phyloP scores from a whole-genome alignment of 441 rosid genomes.

The Gossypium lobatum region DNA sequence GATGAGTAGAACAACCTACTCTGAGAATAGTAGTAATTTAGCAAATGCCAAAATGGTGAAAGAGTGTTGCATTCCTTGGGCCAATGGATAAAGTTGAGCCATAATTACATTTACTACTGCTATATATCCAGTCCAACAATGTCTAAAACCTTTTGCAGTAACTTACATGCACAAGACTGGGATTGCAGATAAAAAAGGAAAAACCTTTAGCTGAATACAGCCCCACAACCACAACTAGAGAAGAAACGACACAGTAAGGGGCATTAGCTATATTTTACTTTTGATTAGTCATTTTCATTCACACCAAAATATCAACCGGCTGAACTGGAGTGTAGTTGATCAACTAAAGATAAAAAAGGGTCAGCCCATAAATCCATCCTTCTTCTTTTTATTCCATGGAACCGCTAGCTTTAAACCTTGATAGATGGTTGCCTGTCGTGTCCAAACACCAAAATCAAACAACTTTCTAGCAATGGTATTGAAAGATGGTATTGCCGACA shows the following conservation, averaged over 20 bases:
- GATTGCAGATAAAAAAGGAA: not conserved
- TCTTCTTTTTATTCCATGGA: slow-evolving; percentile 60
- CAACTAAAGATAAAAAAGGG: not conserved
- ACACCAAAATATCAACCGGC: not conserved
- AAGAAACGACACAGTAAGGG: not conserved
- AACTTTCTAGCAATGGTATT: not conserved
- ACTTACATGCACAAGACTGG: not conserved
- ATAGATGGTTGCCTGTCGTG: slow-evolving; percentile 48
- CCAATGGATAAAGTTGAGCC: too few species aligned
- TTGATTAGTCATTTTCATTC: slow-evolving; percentile 14
- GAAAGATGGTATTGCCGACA: not conserved
- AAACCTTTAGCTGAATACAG: not conserved
- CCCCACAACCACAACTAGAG: slow-evolving; percentile 3
- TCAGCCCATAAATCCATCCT: slow-evolving; percentile 32
- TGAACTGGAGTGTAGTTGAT: not conserved
- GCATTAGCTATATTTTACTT: not conserved
- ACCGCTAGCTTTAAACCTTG: slow-evolving; percentile 65
- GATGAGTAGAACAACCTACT: not conserved
- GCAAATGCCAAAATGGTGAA: not conserved
- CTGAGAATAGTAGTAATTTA: not conserved
- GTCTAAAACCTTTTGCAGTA: too few species aligned
- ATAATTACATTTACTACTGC: too few species aligned
- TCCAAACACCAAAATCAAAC: slow-evolving; percentile 7
- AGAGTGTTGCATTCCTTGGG: too few species aligned
- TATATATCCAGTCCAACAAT: too few species aligned